phyloP scores from a whole-genome alignment of 306 rosid species.

The Casuarina equisetifolia region DNA sequence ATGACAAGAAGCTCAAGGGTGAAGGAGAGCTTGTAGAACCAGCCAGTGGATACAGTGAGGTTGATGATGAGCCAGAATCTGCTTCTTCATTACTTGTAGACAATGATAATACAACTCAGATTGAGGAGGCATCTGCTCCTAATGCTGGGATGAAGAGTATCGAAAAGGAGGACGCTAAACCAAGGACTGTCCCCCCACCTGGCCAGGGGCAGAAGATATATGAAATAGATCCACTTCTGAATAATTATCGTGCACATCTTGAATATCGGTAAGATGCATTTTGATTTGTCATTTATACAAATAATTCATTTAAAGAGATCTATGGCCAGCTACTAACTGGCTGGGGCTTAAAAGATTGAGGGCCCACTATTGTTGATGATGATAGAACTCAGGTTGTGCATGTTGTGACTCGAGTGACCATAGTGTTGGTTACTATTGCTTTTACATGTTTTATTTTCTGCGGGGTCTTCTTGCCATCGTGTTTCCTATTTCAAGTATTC shows the following conservation, averaged over 20 bases:
- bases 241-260: conserved; percentile 58
- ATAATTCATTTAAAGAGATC: conserved; percentile 13
- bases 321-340: conserved; percentile 19
- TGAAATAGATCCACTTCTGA: conserved; percentile 70
- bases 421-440: not conserved
- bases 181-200: conserved; percentile 63
- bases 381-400: not conserved
- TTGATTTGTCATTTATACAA: conserved; percentile 1
- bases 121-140: conserved; percentile 42
- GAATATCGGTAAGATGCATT: conserved; percentile 78
- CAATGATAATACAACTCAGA: conserved; percentile 34
- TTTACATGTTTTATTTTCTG: not conserved
- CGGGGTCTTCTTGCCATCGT: not conserved
- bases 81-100: conserved; percentile 35
- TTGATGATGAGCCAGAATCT: conserved; percentile 39
- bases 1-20: conserved; percentile 32
- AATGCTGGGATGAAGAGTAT: conserved; percentile 29
- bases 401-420: conserved; percentile 3
- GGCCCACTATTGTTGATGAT: conserved; percentile 3
- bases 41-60: conserved; percentile 31
- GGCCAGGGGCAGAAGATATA: conserved; percentile 81
- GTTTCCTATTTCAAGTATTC: conserved; percentile 1
- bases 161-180: conserved; percentile 31
- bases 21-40: conserved; percentile 24
- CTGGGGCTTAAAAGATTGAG: not conserved